These are phyloP conservation scores for Trametes cingulata DNA, from an alignment of 768 basidiomycete genomes.

Conservation along the genomic window DNA sequence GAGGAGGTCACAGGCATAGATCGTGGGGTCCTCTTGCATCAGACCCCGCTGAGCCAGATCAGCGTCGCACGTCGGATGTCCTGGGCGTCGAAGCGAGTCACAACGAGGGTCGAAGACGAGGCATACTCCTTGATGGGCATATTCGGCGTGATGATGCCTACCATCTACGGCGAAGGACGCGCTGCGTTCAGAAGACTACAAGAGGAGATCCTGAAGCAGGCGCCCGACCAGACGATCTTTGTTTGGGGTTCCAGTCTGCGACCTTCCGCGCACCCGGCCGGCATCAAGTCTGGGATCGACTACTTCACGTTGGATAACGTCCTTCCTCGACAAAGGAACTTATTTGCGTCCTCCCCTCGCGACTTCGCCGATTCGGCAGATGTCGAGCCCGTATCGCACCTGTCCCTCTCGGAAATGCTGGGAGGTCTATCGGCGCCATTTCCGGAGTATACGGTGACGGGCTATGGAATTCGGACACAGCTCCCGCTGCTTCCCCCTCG, in stretches of 20 bases:
- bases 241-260: constrained; percentile 1
- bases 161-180: constrained; percentile 16
- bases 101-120: constrained; percentile 18
- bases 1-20: constrained; percentile 16
- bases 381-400: not conserved
- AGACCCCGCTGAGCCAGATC: constrained; percentile 4
- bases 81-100: constrained; percentile 17
- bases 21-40: constrained; percentile 14
- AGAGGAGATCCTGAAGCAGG: constrained; percentile 17
- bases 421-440: not conserved
- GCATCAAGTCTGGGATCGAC: not conserved
- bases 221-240: constrained; percentile 17
- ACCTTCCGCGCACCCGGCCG: not conserved
- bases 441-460: not conserved
- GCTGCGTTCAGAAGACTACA: constrained; percentile 14
- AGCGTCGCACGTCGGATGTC: constrained; percentile 20
- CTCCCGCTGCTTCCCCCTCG: not conserved
- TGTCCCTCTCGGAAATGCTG: not conserved
- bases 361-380: not conserved
- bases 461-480: not conserved
- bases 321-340: not conserved
- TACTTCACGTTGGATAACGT: not conserved
- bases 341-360: not conserved
- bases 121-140: constrained; percentile 22
- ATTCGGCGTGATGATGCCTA: constrained; percentile 17